Conservation (phyloP, 495 filamentous ascomycete species). For the Saxophila tyrrhenica region DNA sequence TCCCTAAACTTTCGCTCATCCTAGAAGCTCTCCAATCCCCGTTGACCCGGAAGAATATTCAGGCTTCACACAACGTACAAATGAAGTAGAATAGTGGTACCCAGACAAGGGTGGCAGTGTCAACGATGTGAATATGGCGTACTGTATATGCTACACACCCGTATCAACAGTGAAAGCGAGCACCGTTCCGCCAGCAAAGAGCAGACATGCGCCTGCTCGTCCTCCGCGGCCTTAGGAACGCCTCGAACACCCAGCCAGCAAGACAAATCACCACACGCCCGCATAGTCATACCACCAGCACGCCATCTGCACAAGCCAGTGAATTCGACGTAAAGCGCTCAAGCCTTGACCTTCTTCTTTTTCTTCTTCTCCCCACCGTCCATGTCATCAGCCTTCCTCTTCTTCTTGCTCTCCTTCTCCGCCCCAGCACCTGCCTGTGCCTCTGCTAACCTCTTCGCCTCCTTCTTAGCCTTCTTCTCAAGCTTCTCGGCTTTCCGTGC, state of each 20-base stretch:
- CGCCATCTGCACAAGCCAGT: too few species aligned
- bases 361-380: slow-evolving; percentile 37
- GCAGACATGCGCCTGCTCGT: too few species aligned
- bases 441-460: slow-evolving; percentile 52
- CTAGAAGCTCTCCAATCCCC: too few species aligned
- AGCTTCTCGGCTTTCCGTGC: slow-evolving; percentile 31
- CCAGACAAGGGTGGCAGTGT: neutral
- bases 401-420: slow-evolving; percentile 37
- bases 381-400: slow-evolving; percentile 40
- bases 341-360: slow-evolving; percentile 28
- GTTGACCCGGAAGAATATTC: too few species aligned
- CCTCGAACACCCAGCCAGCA: neutral
- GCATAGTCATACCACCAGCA: neutral
- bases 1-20: too few species aligned
- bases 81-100: neutral
- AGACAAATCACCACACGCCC: neutral
- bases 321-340: too few species aligned
- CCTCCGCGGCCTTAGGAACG: neutral
- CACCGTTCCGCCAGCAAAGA: neutral
- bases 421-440: slow-evolving; percentile 19
- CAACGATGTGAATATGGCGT: neutral
- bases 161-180: neutral
- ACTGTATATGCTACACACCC: neutral
- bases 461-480: slow-evolving; percentile 65
- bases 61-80: neutral